Percentiles rank a stretch among this genome's conserved stretches.
Evolutionary conservation across 2,329 filamentous ascomycete species (phyloP).

Genomic region (Claviceps sp.): DNA sequence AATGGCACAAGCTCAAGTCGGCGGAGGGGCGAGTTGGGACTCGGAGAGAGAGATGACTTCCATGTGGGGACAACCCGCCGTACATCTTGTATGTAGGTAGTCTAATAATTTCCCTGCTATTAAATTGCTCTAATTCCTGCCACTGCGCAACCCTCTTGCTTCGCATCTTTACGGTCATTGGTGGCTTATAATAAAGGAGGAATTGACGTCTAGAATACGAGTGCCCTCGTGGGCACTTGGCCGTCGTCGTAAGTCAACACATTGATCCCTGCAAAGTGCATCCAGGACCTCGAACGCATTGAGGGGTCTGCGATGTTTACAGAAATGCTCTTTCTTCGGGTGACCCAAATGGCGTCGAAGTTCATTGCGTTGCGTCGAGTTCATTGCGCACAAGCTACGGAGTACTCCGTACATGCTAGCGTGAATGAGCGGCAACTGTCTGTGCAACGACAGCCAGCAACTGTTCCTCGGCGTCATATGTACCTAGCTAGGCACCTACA

Average conservation of each 20-base stretch:
- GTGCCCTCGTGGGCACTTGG: not conserved
- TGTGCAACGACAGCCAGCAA: not conserved
- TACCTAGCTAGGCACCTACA: too few species aligned
- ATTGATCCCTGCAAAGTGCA: not conserved
- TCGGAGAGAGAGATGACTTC: not conserved
- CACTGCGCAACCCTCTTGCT: not conserved
- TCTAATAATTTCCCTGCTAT: too few species aligned
- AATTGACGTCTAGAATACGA: not conserved
- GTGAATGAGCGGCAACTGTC: not conserved
- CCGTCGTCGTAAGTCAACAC: not conserved
- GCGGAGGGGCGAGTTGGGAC: not conserved
- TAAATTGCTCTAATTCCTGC: too few species aligned
- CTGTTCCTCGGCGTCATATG: not conserved
- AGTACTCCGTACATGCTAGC: not conserved
- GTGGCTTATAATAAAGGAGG: not conserved
- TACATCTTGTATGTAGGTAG: too few species aligned
- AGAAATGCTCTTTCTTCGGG: not conserved
- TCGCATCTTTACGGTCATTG: not conserved
- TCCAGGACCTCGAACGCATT: not conserved
- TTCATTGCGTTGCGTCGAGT: not conserved
- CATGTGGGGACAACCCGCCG: not conserved
- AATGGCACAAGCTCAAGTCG: not conserved
- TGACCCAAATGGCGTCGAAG: not conserved
- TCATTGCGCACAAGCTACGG: not conserved
- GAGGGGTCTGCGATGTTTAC: not conserved